Evolutionary conservation across 805 yeast species (phyloP).

Genomic region (Blastobotrys peoriensis): DNA sequence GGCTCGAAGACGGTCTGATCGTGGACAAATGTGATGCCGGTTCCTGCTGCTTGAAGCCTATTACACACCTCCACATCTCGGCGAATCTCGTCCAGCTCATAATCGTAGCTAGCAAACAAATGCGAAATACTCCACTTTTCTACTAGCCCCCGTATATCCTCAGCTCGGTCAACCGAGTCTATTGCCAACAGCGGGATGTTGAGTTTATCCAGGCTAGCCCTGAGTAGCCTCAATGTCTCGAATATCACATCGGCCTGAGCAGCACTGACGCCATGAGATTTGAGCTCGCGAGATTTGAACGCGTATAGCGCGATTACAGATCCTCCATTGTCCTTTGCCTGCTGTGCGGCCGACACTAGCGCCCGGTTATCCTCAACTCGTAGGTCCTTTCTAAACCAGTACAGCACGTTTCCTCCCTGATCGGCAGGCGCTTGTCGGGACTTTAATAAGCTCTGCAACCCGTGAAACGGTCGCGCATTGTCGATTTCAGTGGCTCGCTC

Average conservation of each 20-base stretch:
- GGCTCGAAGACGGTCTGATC: constrained; percentile 41
- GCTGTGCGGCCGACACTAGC: constrained; percentile 32
- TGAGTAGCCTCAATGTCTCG: constrained; percentile 31
- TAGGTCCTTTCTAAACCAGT: constrained; percentile 45
- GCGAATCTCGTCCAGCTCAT: constrained; percentile 42
- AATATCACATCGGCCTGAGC: constrained; percentile 38
- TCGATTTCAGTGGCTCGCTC: too few relatives aligned
- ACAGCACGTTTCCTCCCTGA: too few relatives aligned
- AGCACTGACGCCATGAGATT: constrained; percentile 39
- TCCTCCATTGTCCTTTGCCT: constrained; percentile 27
- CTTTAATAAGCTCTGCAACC: too few relatives aligned
- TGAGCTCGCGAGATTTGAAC: constrained; percentile 36
- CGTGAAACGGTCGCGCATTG: too few relatives aligned
- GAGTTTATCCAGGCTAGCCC: constrained; percentile 27
- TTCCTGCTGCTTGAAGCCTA: constrained; percentile 15
- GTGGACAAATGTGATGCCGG: constrained; percentile 30
- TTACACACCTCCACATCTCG: constrained; percentile 24
- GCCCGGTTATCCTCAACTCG: constrained; percentile 41
- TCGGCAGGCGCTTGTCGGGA: too few relatives aligned
- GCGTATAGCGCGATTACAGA: constrained; percentile 40
- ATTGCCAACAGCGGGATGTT: constrained; percentile 37
- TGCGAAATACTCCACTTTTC: constrained; percentile 25
- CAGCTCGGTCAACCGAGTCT: not conserved
- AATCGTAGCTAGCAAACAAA: constrained; percentile 36
- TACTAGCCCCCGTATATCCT: constrained; percentile 21